phyloP scores from a whole-genome alignment of 2,329 filamentous ascomycete species.

The Alternaria metachromatica region DNA sequence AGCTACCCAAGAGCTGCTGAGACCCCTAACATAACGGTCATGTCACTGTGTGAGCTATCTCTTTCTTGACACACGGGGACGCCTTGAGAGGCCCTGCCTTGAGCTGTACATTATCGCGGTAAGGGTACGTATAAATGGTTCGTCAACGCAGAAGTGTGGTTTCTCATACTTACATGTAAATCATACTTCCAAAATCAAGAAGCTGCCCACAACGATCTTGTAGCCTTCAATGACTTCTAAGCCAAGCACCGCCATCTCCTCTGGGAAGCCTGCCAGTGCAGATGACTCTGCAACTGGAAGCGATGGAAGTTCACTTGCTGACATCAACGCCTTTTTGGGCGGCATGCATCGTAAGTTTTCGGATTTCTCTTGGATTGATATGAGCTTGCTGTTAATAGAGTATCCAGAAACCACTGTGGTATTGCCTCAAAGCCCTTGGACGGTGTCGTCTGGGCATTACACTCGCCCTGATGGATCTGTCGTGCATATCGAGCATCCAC shows the following conservation, averaged over 20 bases:
- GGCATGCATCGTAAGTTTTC: neutral
- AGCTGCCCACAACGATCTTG: too few relatives aligned
- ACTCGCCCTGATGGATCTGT: neutral
- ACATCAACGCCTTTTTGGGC: neutral
- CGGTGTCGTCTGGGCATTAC: slow-evolving; percentile 5
- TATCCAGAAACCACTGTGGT: neutral
- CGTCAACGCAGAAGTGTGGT: too few relatives aligned
- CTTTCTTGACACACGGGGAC: too few relatives aligned
- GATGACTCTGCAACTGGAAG: neutral
- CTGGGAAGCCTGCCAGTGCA: too few relatives aligned
- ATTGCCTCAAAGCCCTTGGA: slow-evolving; percentile 12
- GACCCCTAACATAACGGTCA: too few relatives aligned
- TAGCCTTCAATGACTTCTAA: neutral
- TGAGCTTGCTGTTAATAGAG: neutral
- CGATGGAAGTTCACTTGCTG: neutral
- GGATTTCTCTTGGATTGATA: neutral
- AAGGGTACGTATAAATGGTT: too few relatives aligned
- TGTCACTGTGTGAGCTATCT: too few relatives aligned
- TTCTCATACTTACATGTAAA: too few relatives aligned
- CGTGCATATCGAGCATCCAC: neutral
- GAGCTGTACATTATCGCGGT: too few relatives aligned
- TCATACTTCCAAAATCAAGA: too few relatives aligned
- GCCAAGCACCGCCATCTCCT: neutral
- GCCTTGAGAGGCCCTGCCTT: too few relatives aligned
- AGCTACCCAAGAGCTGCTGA: too few relatives aligned